Evolutionary conservation across 495 filamentous ascomycete genomes (phyloP).

Genomic region (Penicillium mononematosum): DNA sequence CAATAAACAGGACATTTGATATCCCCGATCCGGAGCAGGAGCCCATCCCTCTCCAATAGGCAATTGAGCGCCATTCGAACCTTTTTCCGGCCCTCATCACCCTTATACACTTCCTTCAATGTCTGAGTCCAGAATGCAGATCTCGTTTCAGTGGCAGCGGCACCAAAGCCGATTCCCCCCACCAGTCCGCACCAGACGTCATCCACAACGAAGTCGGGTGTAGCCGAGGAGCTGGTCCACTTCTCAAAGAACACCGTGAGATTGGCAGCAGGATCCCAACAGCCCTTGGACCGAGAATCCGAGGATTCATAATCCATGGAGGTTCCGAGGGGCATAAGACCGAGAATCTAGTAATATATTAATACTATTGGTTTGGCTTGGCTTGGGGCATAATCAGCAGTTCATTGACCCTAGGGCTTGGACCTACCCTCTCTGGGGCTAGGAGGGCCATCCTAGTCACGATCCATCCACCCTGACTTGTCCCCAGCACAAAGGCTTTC

Average conservation of each 20-base stretch:
- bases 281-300: slow-evolving; percentile 52
- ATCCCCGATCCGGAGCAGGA: slow-evolving; percentile 54
- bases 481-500: slow-evolving; percentile 61
- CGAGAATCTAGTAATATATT: slow-evolving; percentile 45
- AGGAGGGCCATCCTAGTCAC: slow-evolving; percentile 60
- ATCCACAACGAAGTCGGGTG: slow-evolving; percentile 54
- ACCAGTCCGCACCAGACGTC: slow-evolving; percentile 59
- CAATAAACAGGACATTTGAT: slow-evolving; percentile 62
- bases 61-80: slow-evolving; percentile 57
- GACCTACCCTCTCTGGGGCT: slow-evolving; percentile 53
- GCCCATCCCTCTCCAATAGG: slow-evolving; percentile 58
- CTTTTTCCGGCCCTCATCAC: slow-evolving; percentile 59
- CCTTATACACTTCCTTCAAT: slow-evolving; percentile 56
- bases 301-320: slow-evolving; percentile 62
- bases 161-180: slow-evolving; percentile 55
- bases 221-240: slow-evolving; percentile 45
- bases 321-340: slow-evolving; percentile 60
- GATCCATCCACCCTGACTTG: slow-evolving; percentile 67
- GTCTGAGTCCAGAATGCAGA: slow-evolving; percentile 53
- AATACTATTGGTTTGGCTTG: not conserved
- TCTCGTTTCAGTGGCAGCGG: slow-evolving; percentile 38
- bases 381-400: not conserved
- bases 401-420: not conserved
- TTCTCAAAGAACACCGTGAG: slow-evolving; percentile 45
- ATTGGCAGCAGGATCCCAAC: slow-evolving; percentile 57